These are phyloP conservation scores for Asterochloris erici DNA, from an alignment of 139 green algal genomes.

Conservation along the genomic window DNA sequence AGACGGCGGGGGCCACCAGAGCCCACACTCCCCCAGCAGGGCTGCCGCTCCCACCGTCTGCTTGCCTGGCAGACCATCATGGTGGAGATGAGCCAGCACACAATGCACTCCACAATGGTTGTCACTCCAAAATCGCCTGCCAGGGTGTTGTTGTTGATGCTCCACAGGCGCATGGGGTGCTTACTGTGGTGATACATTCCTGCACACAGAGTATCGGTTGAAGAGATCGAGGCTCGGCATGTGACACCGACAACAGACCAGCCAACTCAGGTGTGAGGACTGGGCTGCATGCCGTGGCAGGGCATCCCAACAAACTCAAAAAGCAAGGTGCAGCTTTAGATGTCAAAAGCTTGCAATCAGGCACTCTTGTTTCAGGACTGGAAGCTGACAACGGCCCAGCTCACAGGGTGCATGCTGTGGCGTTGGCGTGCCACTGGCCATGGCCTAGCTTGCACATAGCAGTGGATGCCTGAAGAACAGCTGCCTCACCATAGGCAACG, in stretches of 20 bases:
- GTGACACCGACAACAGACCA: background rate
- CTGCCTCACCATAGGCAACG: slow-evolving; percentile 1
- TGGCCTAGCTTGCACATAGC: background rate
- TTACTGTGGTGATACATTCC: slow-evolving; percentile 6
- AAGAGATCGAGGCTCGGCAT: background rate
- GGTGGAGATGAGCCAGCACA: background rate
- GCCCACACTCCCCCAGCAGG: background rate
- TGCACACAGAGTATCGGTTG: background rate
- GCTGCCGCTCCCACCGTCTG: background rate
- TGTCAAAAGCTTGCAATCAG: background rate
- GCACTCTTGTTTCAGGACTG: background rate
- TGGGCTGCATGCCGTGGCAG: background rate
- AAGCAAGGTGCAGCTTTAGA: background rate
- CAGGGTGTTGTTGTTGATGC: slow-evolving; percentile 12
- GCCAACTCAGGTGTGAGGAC: background rate
- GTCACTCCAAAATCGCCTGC: slow-evolving; percentile 7
- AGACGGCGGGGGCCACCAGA: too few species aligned
- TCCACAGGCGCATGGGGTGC: background rate
- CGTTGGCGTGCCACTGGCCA: background rate
- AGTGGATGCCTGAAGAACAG: background rate
- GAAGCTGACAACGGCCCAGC: background rate
- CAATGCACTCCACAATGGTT: slow-evolving; percentile 6
- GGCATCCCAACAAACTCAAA: background rate
- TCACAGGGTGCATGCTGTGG: too few species aligned
- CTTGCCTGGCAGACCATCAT: slow-evolving; percentile 4